phyloP scores from a whole-genome alignment of 2,329 filamentous ascomycete genomes.

The Daldinia sp. region DNA sequence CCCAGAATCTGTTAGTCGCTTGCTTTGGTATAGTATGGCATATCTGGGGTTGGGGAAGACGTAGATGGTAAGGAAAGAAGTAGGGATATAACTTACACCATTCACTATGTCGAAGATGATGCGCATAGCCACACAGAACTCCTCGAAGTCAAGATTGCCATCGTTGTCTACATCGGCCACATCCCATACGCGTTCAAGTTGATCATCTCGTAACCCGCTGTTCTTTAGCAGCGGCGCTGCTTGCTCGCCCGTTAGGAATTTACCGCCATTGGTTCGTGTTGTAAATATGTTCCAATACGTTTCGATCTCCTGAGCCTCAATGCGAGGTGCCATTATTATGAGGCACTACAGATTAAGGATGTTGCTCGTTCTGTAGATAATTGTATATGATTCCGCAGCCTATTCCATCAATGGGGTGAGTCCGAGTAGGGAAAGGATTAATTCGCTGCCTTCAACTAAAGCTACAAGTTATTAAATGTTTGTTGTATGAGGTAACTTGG shows the following conservation, averaged over 20 bases:
- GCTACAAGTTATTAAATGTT: not conserved
- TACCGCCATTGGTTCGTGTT: conserved; percentile 65
- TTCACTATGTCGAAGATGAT: conserved; percentile 98
- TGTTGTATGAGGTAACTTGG: conserved; percentile 6
- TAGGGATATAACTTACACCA: conserved; percentile 64
- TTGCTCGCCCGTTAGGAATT: conserved; percentile 68
- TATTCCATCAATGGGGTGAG: not conserved
- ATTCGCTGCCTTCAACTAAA: not conserved
- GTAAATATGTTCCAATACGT: conserved; percentile 73
- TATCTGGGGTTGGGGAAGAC: not conserved
- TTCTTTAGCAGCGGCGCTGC: conserved; percentile 70
- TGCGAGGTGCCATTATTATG: conserved; percentile 65
- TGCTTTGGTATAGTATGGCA: not conserved
- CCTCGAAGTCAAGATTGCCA: conserved; percentile 97
- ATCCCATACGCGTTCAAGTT: conserved; percentile 98
- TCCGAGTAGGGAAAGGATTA: not conserved
- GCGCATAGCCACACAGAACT: conserved; percentile 99
- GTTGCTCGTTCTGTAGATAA: not conserved
- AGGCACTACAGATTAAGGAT: conserved; percentile 9
- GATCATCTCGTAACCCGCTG: conserved; percentile 69
- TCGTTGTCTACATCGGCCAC: conserved; percentile 97
- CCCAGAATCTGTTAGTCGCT: conserved; percentile 14
- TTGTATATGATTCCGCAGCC: not conserved
- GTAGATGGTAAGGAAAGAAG: not conserved
- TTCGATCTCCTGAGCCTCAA: conserved; percentile 69